Base-by-base conservation (phyloP, 1,139 yeast species). In the Geotrichum carabidarum region DNA sequence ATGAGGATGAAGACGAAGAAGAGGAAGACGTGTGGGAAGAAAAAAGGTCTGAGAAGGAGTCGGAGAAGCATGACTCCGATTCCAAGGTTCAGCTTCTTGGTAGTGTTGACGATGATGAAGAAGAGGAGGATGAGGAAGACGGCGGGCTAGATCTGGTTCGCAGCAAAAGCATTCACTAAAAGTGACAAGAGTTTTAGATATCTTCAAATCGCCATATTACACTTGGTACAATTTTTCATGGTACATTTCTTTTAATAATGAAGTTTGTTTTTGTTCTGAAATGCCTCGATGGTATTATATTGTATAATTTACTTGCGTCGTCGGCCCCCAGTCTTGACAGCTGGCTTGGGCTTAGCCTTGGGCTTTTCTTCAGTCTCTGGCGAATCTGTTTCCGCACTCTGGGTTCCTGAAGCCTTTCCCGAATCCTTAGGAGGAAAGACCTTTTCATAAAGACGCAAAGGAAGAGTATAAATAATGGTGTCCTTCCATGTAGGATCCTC, bases 1-100 rank as follows among this genome's bases (percentile, higher is more conserved):
- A 80, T 47, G 84, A 75, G 58, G 83, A 78, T 52, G 81, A 77
- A 15, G 84, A 75, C 58, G 84, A 78, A 51, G 81, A 77, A 18
- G 76, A 72, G 47, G 73, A 66, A 27, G 74, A 68, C 38, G 73
- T 64, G 42, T 62, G 63, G 65, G 61, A 61, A 37, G 53, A 53
- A 37, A 43, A 30, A 15, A 22, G 15, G 12, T n/a, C 30, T 6
- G 12, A 41, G 5, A 22, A 22, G 27, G 27, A 22, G 27, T 41
- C 44, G 32, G 30, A 32, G 5, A 34, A 31, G 30, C 22, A 18
- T 35, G 12, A 17, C 7, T 22, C 15, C 18, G 37, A 30, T 11
- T 27, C 51, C 14, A 46, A 41, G 14, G 53, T 53, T 2, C 53
- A 53, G 44, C 40, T 49, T 11, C 51, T 51, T 15, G 57, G 59